Base-by-base conservation (phyloP, 2,329 filamentous ascomycete genomes). In the Clonostachys rhizophaga region DNA sequence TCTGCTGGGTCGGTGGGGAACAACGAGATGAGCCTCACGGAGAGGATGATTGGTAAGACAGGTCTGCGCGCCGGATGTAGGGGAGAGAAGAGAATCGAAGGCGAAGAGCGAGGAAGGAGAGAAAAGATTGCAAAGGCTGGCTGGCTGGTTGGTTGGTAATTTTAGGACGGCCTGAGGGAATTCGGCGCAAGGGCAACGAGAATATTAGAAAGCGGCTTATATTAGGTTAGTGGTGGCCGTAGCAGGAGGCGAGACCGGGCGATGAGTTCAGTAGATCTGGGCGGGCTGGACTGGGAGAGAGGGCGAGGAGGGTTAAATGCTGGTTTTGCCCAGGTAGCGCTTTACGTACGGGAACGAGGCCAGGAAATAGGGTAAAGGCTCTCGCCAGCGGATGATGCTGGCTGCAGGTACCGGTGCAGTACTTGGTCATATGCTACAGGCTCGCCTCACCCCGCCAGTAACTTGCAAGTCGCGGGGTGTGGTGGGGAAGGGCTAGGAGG, bases 61-160 rank as follows among this genome's bases (percentile, higher is more conserved):
- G 24, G 24, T 24, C 24, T 24, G 24, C 24, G 24, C 8, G 24
- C 24, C 24, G 24, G 24, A 42, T 18, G 30, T 44, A 18, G 20
- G 47, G 18, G 33, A 47, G 34, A 34, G 42, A 37, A 33, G 37
- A 33, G 43, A 42, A 42, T 43, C 35, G 49, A 49, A 46, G 51
- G 39, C 43, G 37, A 16, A 42, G 24, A 43, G 40, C 42, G 42
- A 52, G 47, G 40, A 49, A 37, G 24, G 45, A 47, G 50, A 47
- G 42, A 42, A 43, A 44, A 47, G 46, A 37, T 49, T 44, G 47
- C 52, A 52, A 43, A 46, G 48, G 52, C 51, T 50, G 40, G 13
- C 14, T 18, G 20, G 40, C 40, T 42, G 33, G 40, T 13, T 24
- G 33, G 40, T 40, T 16, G 39, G 39, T n/a, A 42, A 42, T 42